Evolutionary conservation across 1,139 yeast genomes (phyloP), one percentile per base, ranked within the genome.

Genomic region (Spathaspora sp.): DNA sequence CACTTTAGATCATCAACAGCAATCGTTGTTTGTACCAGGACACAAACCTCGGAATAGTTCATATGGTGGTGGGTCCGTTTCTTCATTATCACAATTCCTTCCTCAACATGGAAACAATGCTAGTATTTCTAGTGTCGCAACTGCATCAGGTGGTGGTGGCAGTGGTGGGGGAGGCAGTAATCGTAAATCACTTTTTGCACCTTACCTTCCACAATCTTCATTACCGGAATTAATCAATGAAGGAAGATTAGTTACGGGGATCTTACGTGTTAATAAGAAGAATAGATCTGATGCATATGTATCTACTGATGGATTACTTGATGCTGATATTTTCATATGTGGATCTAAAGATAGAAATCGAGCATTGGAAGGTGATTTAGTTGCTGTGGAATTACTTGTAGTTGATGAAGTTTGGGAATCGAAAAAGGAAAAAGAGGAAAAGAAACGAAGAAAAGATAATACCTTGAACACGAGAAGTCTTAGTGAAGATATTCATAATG

Each of bases 261-360:
- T 87, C 20, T 75, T 93, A 57, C 80, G 99, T 56, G 99, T 93
- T 44, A 93, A 93, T 68, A 90, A 90, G 64, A 93, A 93, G 68
- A 93, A 93, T 65, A 80, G 99, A 58, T 89, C 97, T 0, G 99
- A 93, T 67, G 99, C 99, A 1, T 93, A 95, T 67, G 98, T 93
- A 15, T 85, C 97, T 4, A 93, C 98, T 0, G 97, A 91, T 62
- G 97, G 97, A 2, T 78, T 91, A 39, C 76, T 93, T 53, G 99
- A 93, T 67, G 96, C 98, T 0, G 99, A 93, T 65, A 89, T 93
- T 51, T 93, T 90, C 63, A 93, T 93, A 55, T 95, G 98, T 72
- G 99, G 99, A 10, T 91, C 98, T n/a, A 93, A 93, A 65, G 99
- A 93, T 67, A 88, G 99, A 64, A 93, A 93, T 67, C 84, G 99